phyloP scores from a whole-genome alignment of 2,329 filamentous ascomycete genomes.

The Ophiostoma himal-ulmi region DNA sequence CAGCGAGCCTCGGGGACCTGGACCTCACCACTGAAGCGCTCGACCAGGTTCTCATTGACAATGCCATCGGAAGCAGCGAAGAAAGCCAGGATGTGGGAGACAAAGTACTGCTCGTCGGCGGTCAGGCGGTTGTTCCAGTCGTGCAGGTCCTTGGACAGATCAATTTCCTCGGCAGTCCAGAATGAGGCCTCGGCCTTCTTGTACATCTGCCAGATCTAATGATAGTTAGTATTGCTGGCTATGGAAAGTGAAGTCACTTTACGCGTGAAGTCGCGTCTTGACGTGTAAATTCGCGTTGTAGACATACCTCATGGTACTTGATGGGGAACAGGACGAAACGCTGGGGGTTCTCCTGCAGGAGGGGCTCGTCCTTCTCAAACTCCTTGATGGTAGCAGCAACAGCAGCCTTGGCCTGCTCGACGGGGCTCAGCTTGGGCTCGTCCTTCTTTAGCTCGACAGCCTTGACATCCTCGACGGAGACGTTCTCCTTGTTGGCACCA shows the following conservation, averaged over 20 bases:
- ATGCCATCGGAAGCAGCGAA: conserved; percentile 98
- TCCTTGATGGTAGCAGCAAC: conserved; percentile 52
- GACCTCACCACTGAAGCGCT: conserved; percentile 95
- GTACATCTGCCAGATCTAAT: conserved; percentile 99
- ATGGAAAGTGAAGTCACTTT: conserved; percentile 44
- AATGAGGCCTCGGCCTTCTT: conserved; percentile 99
- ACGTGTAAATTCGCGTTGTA: conserved; percentile 34
- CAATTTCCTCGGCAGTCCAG: conserved; percentile 99
- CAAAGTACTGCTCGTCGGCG: conserved; percentile 95
- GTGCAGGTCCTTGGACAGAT: conserved; percentile 96
- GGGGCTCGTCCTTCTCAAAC: conserved; percentile 76
- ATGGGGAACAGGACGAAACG: conserved; percentile 98
- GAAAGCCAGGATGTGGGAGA: conserved; percentile 97
- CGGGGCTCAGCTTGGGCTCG: conserved; percentile 48
- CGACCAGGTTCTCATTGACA: conserved; percentile 98
- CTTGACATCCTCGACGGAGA: conserved; percentile 44
- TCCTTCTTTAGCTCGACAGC: conserved; percentile 47
- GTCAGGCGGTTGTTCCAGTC: conserved; percentile 98
- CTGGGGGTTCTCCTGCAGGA: conserved; percentile 90
- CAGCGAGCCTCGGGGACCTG: conserved; percentile 97
- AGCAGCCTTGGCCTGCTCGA: conserved; percentile 38
- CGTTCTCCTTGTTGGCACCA: conserved; percentile 76
- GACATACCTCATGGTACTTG: conserved; percentile 91
- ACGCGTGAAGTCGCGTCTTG: conserved; percentile 52
- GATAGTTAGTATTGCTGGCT: conserved; percentile 20